Evolutionary conservation across 129 eudicot species (phyloP), one percentile per base, ranked within the genome.

Genomic region (Flaveria linearis): DNA sequence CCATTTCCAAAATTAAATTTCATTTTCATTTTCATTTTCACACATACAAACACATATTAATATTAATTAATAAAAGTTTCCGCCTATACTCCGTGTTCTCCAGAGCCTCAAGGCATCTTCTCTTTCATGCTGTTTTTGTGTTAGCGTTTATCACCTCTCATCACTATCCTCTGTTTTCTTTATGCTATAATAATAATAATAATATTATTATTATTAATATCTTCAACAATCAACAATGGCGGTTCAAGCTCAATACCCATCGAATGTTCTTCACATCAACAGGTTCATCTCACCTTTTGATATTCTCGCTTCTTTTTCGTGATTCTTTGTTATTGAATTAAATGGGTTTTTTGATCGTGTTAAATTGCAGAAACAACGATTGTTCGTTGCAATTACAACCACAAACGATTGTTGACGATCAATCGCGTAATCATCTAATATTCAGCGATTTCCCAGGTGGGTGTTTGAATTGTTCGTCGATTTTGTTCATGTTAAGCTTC

Each of bases 191-290:
- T 76, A 41, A 49, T 15, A 62, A 49, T 39, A 26, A 56, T 22
- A 6, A 14, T 45, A 10, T 4, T 50, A 52, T 1, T 20, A 20
- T 20, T 0, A 10, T 15, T 50, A 55, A 5, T 1, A 53, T 16
- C 61, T 14, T 7, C 47, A 52, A 53, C 49, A 25, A 63, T 2
- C n/a, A 20, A 62, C 52, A 79, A 90, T 90, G 88, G 96, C 87
- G 46, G 88, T 90, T 80, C 90, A 90, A 79, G 92, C 96, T 83
- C 92, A 85, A 84, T 87, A 90, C 78, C 92, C 92, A 4, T 87
- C 92, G 12, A 82, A 87, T 74, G 75, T 84, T 68, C 81, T 83
- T 73, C 86, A 77, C 64, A 71, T 84, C 52, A 75, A 86, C 91
- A 86, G 89, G 94, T 88, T 75, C 9, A 28, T 30, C 45, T 14